Evolutionary conservation across 257 asterid genomes (phyloP).

Genomic region (Schizonepeta tenuifolia): DNA sequence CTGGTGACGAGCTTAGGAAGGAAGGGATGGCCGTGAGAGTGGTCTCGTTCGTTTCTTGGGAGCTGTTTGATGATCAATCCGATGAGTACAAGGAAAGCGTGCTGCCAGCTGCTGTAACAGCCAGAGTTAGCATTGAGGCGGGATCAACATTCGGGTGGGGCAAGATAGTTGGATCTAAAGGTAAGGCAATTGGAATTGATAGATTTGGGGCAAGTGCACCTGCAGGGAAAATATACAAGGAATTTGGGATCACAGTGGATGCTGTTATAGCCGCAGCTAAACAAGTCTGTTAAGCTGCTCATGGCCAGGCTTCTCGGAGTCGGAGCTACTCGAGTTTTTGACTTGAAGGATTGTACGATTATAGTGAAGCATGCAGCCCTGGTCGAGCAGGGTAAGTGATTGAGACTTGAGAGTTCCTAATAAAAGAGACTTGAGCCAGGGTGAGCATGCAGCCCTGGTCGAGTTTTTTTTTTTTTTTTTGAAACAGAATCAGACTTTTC

Average conservation of each 20-base stretch:
- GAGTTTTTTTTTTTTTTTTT: slow-evolving; percentile 17
- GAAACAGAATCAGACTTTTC: slow-evolving; percentile 31
- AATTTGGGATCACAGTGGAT: slow-evolving; percentile 72
- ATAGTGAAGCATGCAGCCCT: slow-evolving; percentile 21
- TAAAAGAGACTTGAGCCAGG: too few species aligned
- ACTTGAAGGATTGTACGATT: slow-evolving; percentile 26
- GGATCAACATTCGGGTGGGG: slow-evolving; percentile 81
- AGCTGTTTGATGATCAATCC: slow-evolving; percentile 73
- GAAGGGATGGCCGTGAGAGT: slow-evolving; percentile 84
- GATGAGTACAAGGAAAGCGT: slow-evolving; percentile 79
- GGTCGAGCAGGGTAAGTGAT: slow-evolving; percentile 27
- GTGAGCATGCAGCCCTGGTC: too few species aligned
- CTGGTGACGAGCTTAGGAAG: slow-evolving; percentile 71
- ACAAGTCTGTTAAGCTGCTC: slow-evolving; percentile 46
- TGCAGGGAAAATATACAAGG: slow-evolving; percentile 75
- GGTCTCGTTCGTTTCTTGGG: slow-evolving; percentile 83
- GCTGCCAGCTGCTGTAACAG: slow-evolving; percentile 63
- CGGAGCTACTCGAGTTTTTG: slow-evolving; percentile 16
- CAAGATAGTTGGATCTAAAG: slow-evolving; percentile 64
- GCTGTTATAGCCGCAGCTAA: slow-evolving; percentile 83
- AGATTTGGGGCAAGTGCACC: slow-evolving; percentile 85
- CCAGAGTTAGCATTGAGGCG: slow-evolving; percentile 87
- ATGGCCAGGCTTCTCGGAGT: slow-evolving; percentile 32
- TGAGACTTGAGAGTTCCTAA: slow-evolving; percentile 45
- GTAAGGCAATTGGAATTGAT: slow-evolving; percentile 77